These are phyloP conservation scores for Eremochloa ophiuroides DNA, from an alignment of 176 grass and related monocot genomes.

Conservation along the genomic window DNA sequence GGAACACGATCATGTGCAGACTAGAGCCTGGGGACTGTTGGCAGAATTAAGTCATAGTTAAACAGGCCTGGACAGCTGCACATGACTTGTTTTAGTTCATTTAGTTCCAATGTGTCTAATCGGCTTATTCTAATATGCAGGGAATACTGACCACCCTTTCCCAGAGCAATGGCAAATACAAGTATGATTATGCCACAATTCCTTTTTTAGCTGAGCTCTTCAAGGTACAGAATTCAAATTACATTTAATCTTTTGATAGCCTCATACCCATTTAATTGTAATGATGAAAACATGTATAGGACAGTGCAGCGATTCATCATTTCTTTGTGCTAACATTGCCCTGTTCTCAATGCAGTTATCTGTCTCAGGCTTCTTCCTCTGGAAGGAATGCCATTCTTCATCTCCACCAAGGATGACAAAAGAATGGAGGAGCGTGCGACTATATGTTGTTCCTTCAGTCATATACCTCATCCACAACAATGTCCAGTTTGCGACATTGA, in stretches of 20 bases:
- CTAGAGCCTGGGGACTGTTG: neutral
- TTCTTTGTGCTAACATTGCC: conserved; percentile 21
- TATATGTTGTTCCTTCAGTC: conserved; percentile 83
- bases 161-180: conserved; percentile 80
- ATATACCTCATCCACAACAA: conserved; percentile 98
- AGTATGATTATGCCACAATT: conserved; percentile 88
- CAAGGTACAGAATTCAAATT: conserved; percentile 61
- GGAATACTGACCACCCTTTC: conserved; percentile 94
- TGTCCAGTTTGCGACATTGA: conserved; percentile 87
- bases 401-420: conserved; percentile 79
- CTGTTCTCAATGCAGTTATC: conserved; percentile 52
- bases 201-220: conserved; percentile 92
- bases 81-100: neutral
- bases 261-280: neutral
- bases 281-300: neutral
- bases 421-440: conserved; percentile 73
- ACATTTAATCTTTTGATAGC: neutral
- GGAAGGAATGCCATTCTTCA: conserved; percentile 75
- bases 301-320: neutral
- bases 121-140: conserved; percentile 34
- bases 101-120: conserved; percentile 6
- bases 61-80: neutral
- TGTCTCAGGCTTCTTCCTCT: conserved; percentile 76
- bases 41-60: neutral
- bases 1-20: neutral